Percentiles rank a stretch among this genome's conserved stretches.
phyloP scores from a whole-genome alignment of 2,329 filamentous ascomycete genomes.

The Xylaria digitata region DNA sequence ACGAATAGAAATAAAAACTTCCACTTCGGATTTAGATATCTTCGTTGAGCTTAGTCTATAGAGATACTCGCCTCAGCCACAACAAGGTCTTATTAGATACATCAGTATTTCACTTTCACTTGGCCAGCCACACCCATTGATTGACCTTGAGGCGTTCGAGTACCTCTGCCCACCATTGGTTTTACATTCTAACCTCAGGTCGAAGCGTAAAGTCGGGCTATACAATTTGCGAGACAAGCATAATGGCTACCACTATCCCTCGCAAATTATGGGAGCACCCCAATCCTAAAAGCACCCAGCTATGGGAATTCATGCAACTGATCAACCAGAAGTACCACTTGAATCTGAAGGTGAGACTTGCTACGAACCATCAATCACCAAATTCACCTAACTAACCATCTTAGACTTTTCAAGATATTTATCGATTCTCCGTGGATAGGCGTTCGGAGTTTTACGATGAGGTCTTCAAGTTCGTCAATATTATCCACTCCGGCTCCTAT shows the following conservation, averaged over 20 bases:
- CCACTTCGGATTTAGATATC: neutral
- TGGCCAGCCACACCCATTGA: neutral
- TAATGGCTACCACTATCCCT: constrained; percentile 52
- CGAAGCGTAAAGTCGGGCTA: neutral
- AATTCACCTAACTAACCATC: constrained; percentile 26
- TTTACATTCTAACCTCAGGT: neutral
- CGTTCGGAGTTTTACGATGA: constrained; percentile 74
- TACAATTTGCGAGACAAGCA: constrained; percentile 19
- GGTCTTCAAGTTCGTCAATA: constrained; percentile 67
- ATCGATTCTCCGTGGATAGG: constrained; percentile 73
- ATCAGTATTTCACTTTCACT: neutral
- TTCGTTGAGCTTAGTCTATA: neutral
- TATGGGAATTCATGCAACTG: constrained; percentile 74
- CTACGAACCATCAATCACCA: neutral
- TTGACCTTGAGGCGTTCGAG: neutral
- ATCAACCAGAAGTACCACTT: constrained; percentile 69
- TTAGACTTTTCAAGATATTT: constrained; percentile 75
- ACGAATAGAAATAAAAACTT: neutral
- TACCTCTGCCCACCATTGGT: neutral
- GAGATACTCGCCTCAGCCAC: neutral
- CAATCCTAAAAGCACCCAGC: constrained; percentile 68
- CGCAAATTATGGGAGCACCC: constrained; percentile 77
- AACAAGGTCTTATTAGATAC: neutral
- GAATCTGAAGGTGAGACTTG: constrained; percentile 64
- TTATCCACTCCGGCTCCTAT: constrained; percentile 73